These are phyloP conservation scores for Alternaria viburni DNA, from an alignment of 2,329 filamentous ascomycete species.

Conservation along the genomic window DNA sequence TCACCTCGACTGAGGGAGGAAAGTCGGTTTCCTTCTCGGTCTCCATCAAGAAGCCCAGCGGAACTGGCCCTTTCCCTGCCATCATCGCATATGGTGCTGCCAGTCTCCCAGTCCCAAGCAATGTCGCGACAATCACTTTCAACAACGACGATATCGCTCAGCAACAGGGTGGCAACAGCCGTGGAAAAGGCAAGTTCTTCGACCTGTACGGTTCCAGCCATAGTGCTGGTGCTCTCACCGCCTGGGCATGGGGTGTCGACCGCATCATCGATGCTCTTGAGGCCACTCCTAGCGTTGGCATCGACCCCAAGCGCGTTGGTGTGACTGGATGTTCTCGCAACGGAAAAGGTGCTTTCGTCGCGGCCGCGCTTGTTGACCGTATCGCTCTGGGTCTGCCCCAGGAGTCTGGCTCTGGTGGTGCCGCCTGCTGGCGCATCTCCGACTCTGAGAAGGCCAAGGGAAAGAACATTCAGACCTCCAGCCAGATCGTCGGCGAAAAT, in stretches of 20 bases:
- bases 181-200: constrained; percentile 66
- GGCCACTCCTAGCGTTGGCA: constrained; percentile 52
- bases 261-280: constrained; percentile 67
- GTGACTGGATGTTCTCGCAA: constrained; percentile 70
- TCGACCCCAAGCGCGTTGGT: constrained; percentile 54
- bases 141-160: constrained; percentile 64
- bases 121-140: constrained; percentile 65
- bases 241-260: constrained; percentile 69
- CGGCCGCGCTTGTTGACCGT: constrained; percentile 63
- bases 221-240: constrained; percentile 64
- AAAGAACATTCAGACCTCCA: constrained; percentile 66
- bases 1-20: constrained; percentile 42
- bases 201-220: constrained; percentile 63
- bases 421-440: constrained; percentile 64
- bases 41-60: constrained; percentile 48
- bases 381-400: constrained; percentile 68
- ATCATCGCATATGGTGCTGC: constrained; percentile 64
- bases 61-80: constrained; percentile 60
- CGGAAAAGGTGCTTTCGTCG: constrained; percentile 69
- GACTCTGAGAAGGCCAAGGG: constrained; percentile 57
- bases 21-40: constrained; percentile 48
- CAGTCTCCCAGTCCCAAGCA: constrained; percentile 62
- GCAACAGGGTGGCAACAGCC: constrained; percentile 54
- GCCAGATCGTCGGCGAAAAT: constrained; percentile 66
- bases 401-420: constrained; percentile 67